Conservation (phyloP, 106 monocot genomes). For the Chionographis japonica region DNA sequence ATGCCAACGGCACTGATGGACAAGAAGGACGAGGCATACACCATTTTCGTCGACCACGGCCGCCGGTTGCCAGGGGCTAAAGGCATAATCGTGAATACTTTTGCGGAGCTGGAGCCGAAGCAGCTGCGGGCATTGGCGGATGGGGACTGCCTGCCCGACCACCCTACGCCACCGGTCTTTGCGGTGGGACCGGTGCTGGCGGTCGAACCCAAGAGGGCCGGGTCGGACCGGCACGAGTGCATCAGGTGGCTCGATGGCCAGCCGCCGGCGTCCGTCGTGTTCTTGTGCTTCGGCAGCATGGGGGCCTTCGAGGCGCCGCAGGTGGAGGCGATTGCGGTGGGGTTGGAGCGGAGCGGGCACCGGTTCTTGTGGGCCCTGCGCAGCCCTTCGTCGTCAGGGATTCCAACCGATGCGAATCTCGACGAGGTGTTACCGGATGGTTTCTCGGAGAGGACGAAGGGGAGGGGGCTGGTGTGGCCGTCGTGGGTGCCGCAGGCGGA, state of each 20-base stretch:
- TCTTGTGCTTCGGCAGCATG: slow-evolving; percentile 9
- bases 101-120: slow-evolving; percentile 10
- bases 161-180: slow-evolving; percentile 8
- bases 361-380: slow-evolving; percentile 7
- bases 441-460: slow-evolving; percentile 18
- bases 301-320: neutral
- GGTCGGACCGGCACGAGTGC: neutral
- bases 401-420: neutral
- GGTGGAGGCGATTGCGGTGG: slow-evolving; percentile 5
- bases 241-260: slow-evolving; percentile 6
- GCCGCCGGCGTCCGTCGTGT: slow-evolving; percentile 8
- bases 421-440: slow-evolving; percentile 12
- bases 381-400: too few species aligned
- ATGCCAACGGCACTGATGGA: slow-evolving; percentile 16
- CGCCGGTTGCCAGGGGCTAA: slow-evolving; percentile 1
- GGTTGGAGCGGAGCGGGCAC: slow-evolving; percentile 1
- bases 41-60: slow-evolving; percentile 14
- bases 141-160: slow-evolving; percentile 3
- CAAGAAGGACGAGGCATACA: slow-evolving; percentile 14
- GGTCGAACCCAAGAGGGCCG: neutral
- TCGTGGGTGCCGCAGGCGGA: slow-evolving; percentile 19
- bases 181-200: slow-evolving; percentile 8
- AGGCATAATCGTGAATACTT: slow-evolving; percentile 34
- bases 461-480: slow-evolving; percentile 13
- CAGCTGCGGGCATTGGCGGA: neutral